Base-by-base conservation (phyloP, 108 stramenopile species). In the Cyclotella choctawhatcheeana region DNA sequence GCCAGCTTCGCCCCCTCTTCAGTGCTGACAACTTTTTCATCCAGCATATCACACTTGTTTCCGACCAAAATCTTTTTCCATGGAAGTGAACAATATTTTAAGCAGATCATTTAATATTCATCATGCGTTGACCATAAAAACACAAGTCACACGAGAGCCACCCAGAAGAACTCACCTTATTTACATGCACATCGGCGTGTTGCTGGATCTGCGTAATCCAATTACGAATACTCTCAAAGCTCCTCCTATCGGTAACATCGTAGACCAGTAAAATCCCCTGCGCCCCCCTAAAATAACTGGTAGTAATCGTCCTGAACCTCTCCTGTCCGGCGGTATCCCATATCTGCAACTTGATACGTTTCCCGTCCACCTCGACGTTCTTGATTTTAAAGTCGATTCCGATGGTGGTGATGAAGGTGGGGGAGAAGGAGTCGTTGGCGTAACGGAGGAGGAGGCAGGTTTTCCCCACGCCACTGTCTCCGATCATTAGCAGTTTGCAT, bases 401-500 rank as follows among this genome's bases (percentile, higher is more conserved):
- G 66, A 99, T 99, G 63, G 97, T 99, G 20, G 97, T 97, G 67
- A 97, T 98, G 84, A 97, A 98, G 32, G 92, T 97, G 64, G 95
- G 96, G 71, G 91, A 92, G 83, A 99, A 99, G 55, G 93, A 91
- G 84, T 99, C 97, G 92, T 98, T 97, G 61, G 98, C 98, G 84
- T 99, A 99, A 50, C 98, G 98, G 54, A 99, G 88, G 58, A 99
- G 83, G 51, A 99, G 84, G 76, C 98, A 99, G 14, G 99, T 99
- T 82, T 99, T 99, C 3, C 98, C 98, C 45, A 99, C 98, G 61
- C 97, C 94, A 73, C 88, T 89, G 77, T 99, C 97, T 48, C 99
- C 99, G 75, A 99, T 99, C 97, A 98, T 99, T 62, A 99, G 91
- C 74, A 99, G 90, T 76, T 99, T 98, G 86, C 97, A 93, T 81